Evolutionary conservation across 257 asterid species (phyloP), one percentile per base, ranked within the genome.

Genomic region (Ilex aquifolium): DNA sequence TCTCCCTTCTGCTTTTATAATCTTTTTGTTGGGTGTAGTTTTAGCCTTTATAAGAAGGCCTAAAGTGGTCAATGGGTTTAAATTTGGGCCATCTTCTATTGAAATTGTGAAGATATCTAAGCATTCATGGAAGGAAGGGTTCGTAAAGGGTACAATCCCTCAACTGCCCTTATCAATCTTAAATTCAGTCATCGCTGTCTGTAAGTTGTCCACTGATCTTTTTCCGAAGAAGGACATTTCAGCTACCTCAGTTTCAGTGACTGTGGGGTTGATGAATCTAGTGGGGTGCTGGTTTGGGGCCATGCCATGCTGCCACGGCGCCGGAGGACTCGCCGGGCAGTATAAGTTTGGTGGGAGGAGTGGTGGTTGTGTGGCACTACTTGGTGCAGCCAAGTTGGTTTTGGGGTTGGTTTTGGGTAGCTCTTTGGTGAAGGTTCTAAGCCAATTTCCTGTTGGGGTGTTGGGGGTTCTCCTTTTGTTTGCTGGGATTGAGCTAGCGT

Each of bases 251-350:
- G 84, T 87, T 2, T 89, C 97, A 0, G 44, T 76, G 32, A 83
- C 89, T 0, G 94, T 89, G 5, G 97, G 97, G 51, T 60, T 84
- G 56, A 87, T 89, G 97, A 89, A 87, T 69, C 72, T 87, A 1
- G 31, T 76, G 5, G 97, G 94, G 59, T 83, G 95, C 68, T 87
- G 90, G 97, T 87, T 89, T 27, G 97, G 95, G 0, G 95, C 86
- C 30, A 83, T 89, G 94, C 94, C 97, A 5, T 63, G 81, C 46
- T 87, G 97, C 78, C 94, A 85, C 61, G 97, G 95, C 53, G 94
- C 95, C 0, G 95, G 97, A 14, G 97, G 97, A n/a, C 75, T 89
- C 2, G 94, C 89, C 3, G 91, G 95, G 64, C 96, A 89, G 77
- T 89, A 86, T 54, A 86, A 84, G 39, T 89, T 89, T 58, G 96